These are phyloP conservation scores for Euphorbia lathyris DNA, from an alignment of 345 rosid species.

Conservation along the genomic window DNA sequence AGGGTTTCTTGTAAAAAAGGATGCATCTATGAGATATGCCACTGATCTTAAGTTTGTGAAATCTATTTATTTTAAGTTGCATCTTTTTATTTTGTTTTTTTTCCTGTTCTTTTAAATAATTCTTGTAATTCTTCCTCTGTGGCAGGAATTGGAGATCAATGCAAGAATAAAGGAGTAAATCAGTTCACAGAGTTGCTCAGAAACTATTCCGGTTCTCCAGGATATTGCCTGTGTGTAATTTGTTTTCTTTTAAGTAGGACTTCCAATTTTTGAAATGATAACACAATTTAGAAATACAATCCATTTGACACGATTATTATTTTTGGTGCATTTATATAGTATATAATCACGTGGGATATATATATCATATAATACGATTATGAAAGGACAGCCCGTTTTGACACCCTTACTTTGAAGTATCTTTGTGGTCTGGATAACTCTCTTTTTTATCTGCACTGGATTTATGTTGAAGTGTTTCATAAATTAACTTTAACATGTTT, in stretches of 20 bases:
- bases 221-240: conserved; percentile 65
- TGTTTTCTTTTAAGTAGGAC: too few relatives aligned
- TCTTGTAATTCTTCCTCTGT: not conserved
- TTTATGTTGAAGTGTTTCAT: not conserved
- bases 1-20: not conserved
- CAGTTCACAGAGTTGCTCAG: conserved; percentile 64
- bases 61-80: not conserved
- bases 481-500: not conserved
- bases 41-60: not conserved
- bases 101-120: not conserved
- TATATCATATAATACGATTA: too few relatives aligned
- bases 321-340: too few relatives aligned
- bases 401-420: not conserved
- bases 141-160: conserved; percentile 80
- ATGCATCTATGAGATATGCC: not conserved
- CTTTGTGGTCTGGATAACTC: not conserved
- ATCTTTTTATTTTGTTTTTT: not conserved
- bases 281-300: too few relatives aligned
- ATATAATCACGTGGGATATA: too few relatives aligned
- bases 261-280: too few relatives aligned
- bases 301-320: too few relatives aligned
- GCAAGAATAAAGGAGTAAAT: conserved; percentile 50
- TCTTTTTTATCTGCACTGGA: not conserved
- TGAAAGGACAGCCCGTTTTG: not conserved
- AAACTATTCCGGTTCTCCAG: conserved; percentile 63